phyloP scores from a whole-genome alignment of 1,139 yeast genomes.

The Debaryomyces coudertii region DNA sequence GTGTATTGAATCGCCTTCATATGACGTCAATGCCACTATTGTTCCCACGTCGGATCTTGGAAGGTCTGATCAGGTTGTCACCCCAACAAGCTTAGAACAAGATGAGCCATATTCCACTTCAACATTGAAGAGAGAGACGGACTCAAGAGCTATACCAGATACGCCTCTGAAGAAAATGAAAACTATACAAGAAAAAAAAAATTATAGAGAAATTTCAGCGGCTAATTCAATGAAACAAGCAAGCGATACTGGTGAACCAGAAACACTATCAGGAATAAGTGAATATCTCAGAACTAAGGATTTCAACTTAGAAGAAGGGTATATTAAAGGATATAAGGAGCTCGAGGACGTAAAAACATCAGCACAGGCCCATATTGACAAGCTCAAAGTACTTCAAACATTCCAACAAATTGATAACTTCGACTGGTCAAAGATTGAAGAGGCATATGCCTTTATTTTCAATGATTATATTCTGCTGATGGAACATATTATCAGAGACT shows the following conservation, averaged over 20 bases:
- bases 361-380: conserved; percentile 4
- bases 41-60: conserved; percentile 1
- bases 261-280: conserved; percentile 1
- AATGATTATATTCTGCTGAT: conserved; percentile 6
- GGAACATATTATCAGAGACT: conserved; percentile 3
- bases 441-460: conserved; percentile 7
- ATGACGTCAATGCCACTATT: conserved; percentile 5
- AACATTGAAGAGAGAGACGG: neutral
- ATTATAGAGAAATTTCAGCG: neutral
- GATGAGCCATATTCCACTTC: neutral
- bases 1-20: neutral
- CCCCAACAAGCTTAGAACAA: conserved; percentile 7
- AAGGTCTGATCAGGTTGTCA: conserved; percentile 8
- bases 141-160: neutral
- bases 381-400: neutral
- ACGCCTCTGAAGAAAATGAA: conserved; percentile 2
- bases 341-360: neutral
- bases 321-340: neutral
- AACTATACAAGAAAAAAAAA: neutral
- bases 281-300: neutral
- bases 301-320: neutral
- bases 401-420: conserved; percentile 5
- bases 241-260: neutral
- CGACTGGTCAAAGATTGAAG: conserved; percentile 10
- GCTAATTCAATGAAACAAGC: neutral